Evolutionary conservation across 768 basidiomycete genomes (phyloP).

Genomic region (Boletus edulis): DNA sequence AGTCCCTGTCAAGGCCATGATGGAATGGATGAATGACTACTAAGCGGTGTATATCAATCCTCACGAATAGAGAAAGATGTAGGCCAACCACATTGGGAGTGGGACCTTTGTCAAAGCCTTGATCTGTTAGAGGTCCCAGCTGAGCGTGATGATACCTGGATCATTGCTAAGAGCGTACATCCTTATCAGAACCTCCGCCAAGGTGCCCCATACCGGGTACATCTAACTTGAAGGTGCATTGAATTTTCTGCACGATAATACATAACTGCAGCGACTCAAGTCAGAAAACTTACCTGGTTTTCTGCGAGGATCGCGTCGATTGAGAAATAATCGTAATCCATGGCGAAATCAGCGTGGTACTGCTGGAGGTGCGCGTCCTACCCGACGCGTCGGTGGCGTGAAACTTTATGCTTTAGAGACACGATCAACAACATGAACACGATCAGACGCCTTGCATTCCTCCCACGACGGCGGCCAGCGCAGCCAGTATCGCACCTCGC

Average conservation of each 20-base stretch:
- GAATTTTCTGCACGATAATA: conserved; percentile 64
- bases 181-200: conserved; percentile 79
- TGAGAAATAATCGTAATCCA: conserved; percentile 93
- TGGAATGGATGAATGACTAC: neutral
- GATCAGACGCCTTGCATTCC: conserved; percentile 12
- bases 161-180: conserved; percentile 48
- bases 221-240: conserved; percentile 88
- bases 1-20: conserved; percentile 53
- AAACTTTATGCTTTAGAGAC: neutral
- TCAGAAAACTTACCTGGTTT: conserved; percentile 60
- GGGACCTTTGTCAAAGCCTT: conserved; percentile 72
- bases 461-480: conserved; percentile 16
- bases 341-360: conserved; percentile 26
- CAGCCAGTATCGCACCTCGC: conserved; percentile 9
- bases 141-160: conserved; percentile 6
- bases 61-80: conserved; percentile 80
- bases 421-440: conserved; percentile 21
- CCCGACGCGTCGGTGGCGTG: conserved; percentile 23
- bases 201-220: conserved; percentile 87
- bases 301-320: conserved; percentile 89
- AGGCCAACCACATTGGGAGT: conserved; percentile 89
- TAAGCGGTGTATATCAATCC: conserved; percentile 10
- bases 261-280: neutral
- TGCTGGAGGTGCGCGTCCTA: neutral
- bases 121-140: conserved; percentile 49